Percentiles rank a stretch among this genome's conserved stretches.
Conservation (phyloP, 192 early-diverging fungal genomes). For the Pilobolus umbonatus region DNA sequence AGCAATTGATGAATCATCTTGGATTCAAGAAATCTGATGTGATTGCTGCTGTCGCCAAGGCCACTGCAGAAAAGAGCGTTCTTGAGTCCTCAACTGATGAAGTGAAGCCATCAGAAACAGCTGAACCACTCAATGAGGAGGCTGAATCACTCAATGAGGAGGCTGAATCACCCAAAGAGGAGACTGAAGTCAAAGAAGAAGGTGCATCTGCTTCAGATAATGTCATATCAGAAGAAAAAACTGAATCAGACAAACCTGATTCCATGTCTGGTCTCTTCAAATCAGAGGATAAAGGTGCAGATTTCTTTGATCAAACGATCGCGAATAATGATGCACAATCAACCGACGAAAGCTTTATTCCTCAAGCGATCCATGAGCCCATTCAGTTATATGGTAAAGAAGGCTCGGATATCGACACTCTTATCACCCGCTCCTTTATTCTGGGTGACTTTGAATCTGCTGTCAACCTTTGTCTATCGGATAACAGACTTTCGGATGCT, state of each 20-base stretch:
- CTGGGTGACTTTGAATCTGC: constrained; percentile 93
- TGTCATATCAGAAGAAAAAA: constrained; percentile 1
- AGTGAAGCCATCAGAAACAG: constrained; percentile 15
- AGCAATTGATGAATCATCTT: constrained; percentile 80
- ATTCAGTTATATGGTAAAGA: constrained; percentile 52
- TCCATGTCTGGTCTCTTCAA: constrained; percentile 18
- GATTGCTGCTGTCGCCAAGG: constrained; percentile 56
- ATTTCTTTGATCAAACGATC: constrained; percentile 14
- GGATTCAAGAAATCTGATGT: constrained; percentile 77
- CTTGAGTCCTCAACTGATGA: constrained; percentile 3
- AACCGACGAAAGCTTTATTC: neutral
- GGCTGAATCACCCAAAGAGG: constrained; percentile 32
- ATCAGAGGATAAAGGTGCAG: neutral
- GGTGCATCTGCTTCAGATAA: constrained; percentile 14
- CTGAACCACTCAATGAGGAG: neutral
- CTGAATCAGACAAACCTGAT: neutral
- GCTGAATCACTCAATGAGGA: neutral
- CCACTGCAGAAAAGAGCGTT: constrained; percentile 22
- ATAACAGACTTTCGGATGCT: constrained; percentile 65
- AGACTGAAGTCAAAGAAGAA: constrained; percentile 31
- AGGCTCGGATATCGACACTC: constrained; percentile 67
- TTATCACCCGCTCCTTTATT: constrained; percentile 81
- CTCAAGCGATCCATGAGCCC: constrained; percentile 12
- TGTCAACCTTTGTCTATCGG: constrained; percentile 79
- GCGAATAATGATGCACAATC: neutral